A percentile compares a stretch with the other conserved stretches of the same genome.
Conservation (phyloP, 805 yeast genomes). For the Pichia rugopelliculosa region DNA sequence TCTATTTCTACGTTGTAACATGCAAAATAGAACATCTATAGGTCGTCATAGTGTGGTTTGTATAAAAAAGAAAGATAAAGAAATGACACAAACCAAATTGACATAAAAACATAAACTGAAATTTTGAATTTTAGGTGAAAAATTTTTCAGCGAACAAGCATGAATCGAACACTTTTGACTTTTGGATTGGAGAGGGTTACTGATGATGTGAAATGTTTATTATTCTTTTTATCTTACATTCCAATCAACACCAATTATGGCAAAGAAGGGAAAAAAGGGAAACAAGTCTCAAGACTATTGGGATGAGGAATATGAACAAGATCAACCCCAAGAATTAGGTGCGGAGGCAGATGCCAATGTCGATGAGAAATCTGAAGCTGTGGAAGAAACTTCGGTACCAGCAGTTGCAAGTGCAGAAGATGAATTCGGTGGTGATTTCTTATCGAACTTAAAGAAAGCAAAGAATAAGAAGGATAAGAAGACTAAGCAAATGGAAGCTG, state of each 20-base stretch:
- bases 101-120: neutral
- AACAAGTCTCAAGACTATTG: conserved; percentile 66
- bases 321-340: conserved; percentile 43
- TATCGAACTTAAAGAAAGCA: conserved; percentile 74
- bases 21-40: neutral
- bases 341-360: conserved; percentile 20
- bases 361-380: conserved; percentile 17
- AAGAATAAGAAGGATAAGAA: conserved; percentile 70
- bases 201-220: neutral
- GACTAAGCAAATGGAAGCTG: conserved; percentile 48
- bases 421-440: conserved; percentile 57
- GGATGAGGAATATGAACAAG: conserved; percentile 66
- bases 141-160: neutral
- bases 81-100: neutral
- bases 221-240: neutral
- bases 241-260: conserved; percentile 8
- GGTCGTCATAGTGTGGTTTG: neutral
- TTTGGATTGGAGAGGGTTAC: neutral
- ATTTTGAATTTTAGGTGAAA: neutral
- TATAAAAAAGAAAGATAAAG: neutral
- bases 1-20: neutral
- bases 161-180: neutral
- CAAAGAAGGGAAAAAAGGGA: conserved; percentile 49
- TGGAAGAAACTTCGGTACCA: conserved; percentile 21
- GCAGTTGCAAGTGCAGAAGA: conserved; percentile 32